Evolutionary conservation across 306 rosid genomes (phyloP).

Genomic region (Lathyrus tuberosus): DNA sequence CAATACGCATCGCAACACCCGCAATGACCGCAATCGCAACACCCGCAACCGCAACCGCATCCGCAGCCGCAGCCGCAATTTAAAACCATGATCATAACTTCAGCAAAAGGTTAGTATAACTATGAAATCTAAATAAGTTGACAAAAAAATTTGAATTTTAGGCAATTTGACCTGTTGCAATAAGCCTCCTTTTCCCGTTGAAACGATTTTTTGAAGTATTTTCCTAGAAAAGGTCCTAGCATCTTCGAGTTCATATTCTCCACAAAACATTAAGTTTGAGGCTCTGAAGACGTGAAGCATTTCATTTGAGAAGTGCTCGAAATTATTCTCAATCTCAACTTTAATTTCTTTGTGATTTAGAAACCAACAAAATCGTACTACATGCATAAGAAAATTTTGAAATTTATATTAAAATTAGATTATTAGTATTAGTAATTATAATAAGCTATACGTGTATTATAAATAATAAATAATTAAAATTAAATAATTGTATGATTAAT

Average conservation of each 20-base stretch:
- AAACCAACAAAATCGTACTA: constrained; percentile 47
- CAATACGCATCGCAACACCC: too few relatives aligned
- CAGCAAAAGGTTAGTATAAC: too few relatives aligned
- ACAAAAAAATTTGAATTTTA: background rate
- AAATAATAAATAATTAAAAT: too few relatives aligned
- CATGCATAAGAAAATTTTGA: background rate
- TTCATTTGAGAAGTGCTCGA: constrained; percentile 37
- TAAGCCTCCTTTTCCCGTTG: background rate
- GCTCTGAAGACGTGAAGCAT: constrained; percentile 37
- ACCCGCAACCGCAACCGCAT: too few relatives aligned
- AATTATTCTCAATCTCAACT: constrained; percentile 29
- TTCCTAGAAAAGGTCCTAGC: constrained; percentile 44
- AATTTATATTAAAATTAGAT: background rate
- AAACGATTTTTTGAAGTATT: constrained; percentile 35
- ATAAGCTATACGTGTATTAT: too few relatives aligned
- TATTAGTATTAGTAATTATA: too few relatives aligned
- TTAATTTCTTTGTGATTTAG: constrained; percentile 27
- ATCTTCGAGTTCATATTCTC: constrained; percentile 15
- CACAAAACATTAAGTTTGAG: background rate
- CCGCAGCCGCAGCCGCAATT: too few relatives aligned
- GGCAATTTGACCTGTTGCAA: background rate
- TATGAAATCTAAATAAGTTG: too few relatives aligned
- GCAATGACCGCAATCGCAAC: too few relatives aligned
- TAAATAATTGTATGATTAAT: too few relatives aligned
- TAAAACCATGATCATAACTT: too few relatives aligned